Conservation (phyloP, 2,329 filamentous ascomycete species). For the Paecilomyces niveus region DNA sequence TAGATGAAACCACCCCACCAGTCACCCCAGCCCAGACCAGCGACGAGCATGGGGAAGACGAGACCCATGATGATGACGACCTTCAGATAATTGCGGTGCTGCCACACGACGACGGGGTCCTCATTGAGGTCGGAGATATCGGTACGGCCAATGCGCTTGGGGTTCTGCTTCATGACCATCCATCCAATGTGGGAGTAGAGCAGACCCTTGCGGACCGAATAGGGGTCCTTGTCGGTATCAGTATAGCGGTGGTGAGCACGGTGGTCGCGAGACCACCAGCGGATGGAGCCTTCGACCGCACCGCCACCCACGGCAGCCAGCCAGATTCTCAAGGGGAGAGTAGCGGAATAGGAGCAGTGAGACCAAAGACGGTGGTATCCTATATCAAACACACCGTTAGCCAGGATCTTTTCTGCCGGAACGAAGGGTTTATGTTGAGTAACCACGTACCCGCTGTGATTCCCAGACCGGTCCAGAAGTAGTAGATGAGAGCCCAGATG, state of each 20-base stretch:
- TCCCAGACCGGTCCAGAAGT: slow-evolving; percentile 75
- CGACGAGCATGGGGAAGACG: slow-evolving; percentile 65
- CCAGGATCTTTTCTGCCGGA: not conserved
- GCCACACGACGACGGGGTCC: slow-evolving; percentile 77
- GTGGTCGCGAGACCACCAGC: slow-evolving; percentile 85
- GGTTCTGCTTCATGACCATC: slow-evolving; percentile 93
- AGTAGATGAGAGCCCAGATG: slow-evolving; percentile 68
- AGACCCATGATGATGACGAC: slow-evolving; percentile 71
- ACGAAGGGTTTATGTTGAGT: slow-evolving; percentile 1
- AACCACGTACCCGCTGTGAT: slow-evolving; percentile 62
- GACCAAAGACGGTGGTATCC: slow-evolving; percentile 81
- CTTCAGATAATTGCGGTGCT: slow-evolving; percentile 81
- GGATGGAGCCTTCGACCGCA: slow-evolving; percentile 76
- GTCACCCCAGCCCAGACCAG: slow-evolving; percentile 73
- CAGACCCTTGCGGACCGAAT: slow-evolving; percentile 82
- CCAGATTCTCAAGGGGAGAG: slow-evolving; percentile 69
- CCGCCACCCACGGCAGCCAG: slow-evolving; percentile 74
- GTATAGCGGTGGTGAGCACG: slow-evolving; percentile 86
- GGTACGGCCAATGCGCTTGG: slow-evolving; percentile 78
- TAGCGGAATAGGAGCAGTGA: slow-evolving; percentile 75
- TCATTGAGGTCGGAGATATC: slow-evolving; percentile 86
- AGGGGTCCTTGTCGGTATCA: slow-evolving; percentile 86
- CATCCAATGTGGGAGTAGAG: slow-evolving; percentile 79
- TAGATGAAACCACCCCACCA: slow-evolving; percentile 79
- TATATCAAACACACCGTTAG: slow-evolving; percentile 20